Base-by-base conservation (phyloP, 2,329 filamentous ascomycete genomes). In the Colletotrichum sp. region DNA sequence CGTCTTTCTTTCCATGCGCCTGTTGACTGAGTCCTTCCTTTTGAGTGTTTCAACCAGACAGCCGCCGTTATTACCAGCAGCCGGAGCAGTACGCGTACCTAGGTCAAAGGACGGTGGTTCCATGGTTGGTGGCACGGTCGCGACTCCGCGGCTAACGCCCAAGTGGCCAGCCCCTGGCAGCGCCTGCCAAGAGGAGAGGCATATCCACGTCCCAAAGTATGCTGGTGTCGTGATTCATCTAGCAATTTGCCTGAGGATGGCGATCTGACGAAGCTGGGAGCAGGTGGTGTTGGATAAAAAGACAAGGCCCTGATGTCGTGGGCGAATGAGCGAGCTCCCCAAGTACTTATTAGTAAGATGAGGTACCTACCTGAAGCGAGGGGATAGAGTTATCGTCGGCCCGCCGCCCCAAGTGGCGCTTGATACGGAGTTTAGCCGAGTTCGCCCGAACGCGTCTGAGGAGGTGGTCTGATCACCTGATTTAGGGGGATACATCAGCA, bases 371-470 rank as follows among this genome's bases (percentile, higher is more conserved):
- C 18, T 58, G 7, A 30, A 12, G 22, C 7, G 43, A 22, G 16
- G 8, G 30, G 48, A 68, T 48, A 60, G 43, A 58, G 71, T 74
- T 74, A 60, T 74, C 58, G 66, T 3, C 32, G 43, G 65, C 7
- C 25, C 32, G 5, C 36, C 28, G 8, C 27, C 43, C 39, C 34
- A 48, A 43, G 43, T n/a, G 64, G 18, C 16, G 13, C 9, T 62
- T 65, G 66, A 74, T 74, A 74, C 71, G 71, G 48, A 48, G 71
- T 74, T 74, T 74, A 74, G 60, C 71, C 71, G 66, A 60, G 27
- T 1, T 58, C 8, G 36, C 30, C 66, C 71, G 71, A 74, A 28
- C 43, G 28, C 43, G 66, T 70, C 71, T 61, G 28, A 52, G 65
- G 18, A 12, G 56, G 48, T 56, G 67, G 36, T 70, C 58, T 70